A percentile compares a stretch with the other conserved stretches of the same genome.
These are phyloP conservation scores for Ogataea allantospora DNA, from an alignment of 805 yeast species.

Conservation along the genomic window DNA sequence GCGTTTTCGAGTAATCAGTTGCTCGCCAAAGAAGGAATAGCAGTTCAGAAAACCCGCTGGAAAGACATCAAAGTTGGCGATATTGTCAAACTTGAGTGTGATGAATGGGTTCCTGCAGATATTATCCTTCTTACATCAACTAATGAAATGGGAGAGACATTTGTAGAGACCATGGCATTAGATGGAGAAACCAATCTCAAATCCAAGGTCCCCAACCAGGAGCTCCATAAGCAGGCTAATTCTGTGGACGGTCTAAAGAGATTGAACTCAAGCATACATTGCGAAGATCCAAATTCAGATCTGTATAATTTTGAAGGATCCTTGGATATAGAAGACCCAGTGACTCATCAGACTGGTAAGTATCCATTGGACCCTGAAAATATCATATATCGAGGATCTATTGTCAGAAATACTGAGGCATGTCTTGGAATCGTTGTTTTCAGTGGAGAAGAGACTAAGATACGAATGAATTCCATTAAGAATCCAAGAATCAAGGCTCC, in stretches of 20 bases:
- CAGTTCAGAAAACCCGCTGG: conserved; percentile 50
- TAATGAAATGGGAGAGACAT: conserved; percentile 62
- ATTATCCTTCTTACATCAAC: conserved; percentile 67
- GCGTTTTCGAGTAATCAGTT: conserved; percentile 25
- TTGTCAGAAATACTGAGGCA: conserved; percentile 77
- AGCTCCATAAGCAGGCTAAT: conserved; percentile 50
- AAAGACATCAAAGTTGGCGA: conserved; percentile 85
- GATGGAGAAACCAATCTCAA: conserved; percentile 97
- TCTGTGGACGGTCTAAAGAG: conserved; percentile 50
- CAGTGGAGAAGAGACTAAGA: conserved; percentile 94
- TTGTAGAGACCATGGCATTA: conserved; percentile 92
- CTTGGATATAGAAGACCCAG: conserved; percentile 36
- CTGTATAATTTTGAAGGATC: conserved; percentile 90
- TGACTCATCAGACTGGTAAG: conserved; percentile 32
- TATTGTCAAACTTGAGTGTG: conserved; percentile 63
- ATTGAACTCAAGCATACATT: conserved; percentile 53
- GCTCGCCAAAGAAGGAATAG: conserved; percentile 20
- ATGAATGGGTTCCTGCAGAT: conserved; percentile 97
- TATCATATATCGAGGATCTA: conserved; percentile 87
- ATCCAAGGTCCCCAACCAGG: conserved; percentile 64
- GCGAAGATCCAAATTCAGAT: conserved; percentile 92
- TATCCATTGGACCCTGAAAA: conserved; percentile 76
- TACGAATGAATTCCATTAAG: conserved; percentile 89
- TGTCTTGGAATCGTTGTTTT: conserved; percentile 80
- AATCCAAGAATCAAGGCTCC: conserved; percentile 94